Evolutionary conservation across 2,329 filamentous ascomycete species (phyloP), one percentile per base, ranked within the genome.

Genomic region (Neofusicoccum parvum): DNA sequence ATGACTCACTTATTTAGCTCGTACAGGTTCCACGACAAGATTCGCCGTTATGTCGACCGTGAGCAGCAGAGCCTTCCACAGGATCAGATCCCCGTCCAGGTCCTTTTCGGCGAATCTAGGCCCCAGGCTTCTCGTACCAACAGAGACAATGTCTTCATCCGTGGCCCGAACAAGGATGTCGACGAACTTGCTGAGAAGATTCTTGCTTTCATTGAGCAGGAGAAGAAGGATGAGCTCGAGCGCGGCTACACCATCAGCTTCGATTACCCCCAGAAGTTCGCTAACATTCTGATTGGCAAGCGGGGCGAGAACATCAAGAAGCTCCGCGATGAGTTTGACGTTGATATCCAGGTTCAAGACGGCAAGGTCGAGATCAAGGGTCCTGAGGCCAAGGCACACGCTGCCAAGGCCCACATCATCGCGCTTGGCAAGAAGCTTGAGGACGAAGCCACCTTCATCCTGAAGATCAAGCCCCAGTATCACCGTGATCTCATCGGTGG

Each of bases 311-410:
- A 90, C 75, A 89, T 90, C 76, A 88, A 87, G 74, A 87, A 88
- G 71, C 80, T 90, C 51, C 86, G 88, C 37, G 88, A 90, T 48
- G 88, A 90, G 72, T 88, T 88, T 66, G 88, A 90, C 73, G 88
- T 91, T 53, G 87, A 90, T 66, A 90, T 99, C 68, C 93, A 97
- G 79, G 90, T 98, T 45, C 89, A 96, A 70, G 92, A 97, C 72
- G 95, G 95, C 70, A 94, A 94, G 80, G 92, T 98, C 58, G 92
- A 97, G 79, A 88, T 99, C 71, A 97, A 96, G 83, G 95, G 96
- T 32, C 94, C 95, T 58, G 92, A 96, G 81, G 92, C 92, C 59
- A 98, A 98, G 84, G 92, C 94, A 1, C 93, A 97, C 77, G 88
- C 88, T 58, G 92, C 92, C 69, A 95, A 91, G 78, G 82, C 88